Evolutionary conservation across 495 filamentous ascomycete species (phyloP).

Genomic region (Haplographium delicatum): DNA sequence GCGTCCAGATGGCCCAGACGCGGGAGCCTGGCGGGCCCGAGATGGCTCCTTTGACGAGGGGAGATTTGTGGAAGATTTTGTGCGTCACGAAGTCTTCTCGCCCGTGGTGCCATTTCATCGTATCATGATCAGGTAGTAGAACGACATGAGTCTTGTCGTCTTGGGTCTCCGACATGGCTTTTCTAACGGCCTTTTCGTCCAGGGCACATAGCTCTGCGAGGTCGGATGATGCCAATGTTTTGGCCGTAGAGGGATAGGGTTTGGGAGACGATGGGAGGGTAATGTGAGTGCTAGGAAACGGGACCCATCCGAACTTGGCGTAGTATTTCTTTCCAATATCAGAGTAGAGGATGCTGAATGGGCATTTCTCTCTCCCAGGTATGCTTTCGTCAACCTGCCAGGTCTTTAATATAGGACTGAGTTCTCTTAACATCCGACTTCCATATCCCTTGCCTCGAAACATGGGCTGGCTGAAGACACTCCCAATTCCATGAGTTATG

Average conservation of each 20-base stretch:
- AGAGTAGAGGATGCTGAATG: constrained; percentile 65
- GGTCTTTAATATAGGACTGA: constrained; percentile 29
- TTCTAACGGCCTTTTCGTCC: constrained; percentile 49
- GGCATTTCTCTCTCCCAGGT: constrained; percentile 31
- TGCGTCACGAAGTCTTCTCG: constrained; percentile 78
- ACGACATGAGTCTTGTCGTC: constrained; percentile 50
- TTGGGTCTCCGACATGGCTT: constrained; percentile 27
- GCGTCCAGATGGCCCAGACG: constrained; percentile 78
- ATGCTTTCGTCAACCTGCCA: constrained; percentile 44
- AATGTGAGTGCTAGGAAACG: constrained; percentile 67
- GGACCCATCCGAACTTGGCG: constrained; percentile 71
- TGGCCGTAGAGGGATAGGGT: constrained; percentile 15
- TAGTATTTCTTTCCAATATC: constrained; percentile 97
- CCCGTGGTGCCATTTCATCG: constrained; percentile 78
- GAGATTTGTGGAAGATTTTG: constrained; percentile 43
- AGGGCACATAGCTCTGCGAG: constrained; percentile 49
- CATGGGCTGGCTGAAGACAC: constrained; percentile 74
- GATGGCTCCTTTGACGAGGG: constrained; percentile 65
- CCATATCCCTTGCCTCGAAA: constrained; percentile 77
- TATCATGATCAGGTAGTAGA: constrained; percentile 65
- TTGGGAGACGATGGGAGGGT: constrained; percentile 44
- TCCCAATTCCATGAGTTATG: constrained; percentile 74
- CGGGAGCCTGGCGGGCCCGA: constrained; percentile 40
- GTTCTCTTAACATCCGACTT: constrained; percentile 49
- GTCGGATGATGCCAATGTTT: constrained; percentile 30